These are phyloP conservation scores for Cornus controversa DNA, from an alignment of 148 eudicot genomes.

Conservation along the genomic window DNA sequence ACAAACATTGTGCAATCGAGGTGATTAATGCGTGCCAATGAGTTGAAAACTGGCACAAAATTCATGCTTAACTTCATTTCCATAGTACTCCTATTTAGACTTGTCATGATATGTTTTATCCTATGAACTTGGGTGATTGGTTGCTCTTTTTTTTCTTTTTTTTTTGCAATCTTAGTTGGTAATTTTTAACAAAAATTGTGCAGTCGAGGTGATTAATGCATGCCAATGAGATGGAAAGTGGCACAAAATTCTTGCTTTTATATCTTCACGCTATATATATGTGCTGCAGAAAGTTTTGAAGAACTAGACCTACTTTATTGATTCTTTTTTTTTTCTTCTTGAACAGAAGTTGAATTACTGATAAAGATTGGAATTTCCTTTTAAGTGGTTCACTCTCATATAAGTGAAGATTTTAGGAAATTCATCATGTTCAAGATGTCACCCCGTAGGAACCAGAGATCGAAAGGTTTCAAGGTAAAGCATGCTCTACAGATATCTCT, in stretches of 20 bases:
- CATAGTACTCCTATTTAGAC: too few species aligned
- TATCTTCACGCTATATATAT: background rate
- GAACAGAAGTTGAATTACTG: slow-evolving; percentile 1
- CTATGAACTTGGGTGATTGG: background rate
- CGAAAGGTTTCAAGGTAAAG: slow-evolving; percentile 81
- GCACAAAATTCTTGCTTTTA: background rate
- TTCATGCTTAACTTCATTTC: background rate
- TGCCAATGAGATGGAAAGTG: background rate
- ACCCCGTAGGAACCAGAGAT: slow-evolving; percentile 69
- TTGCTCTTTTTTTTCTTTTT: background rate
- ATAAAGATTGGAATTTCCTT: background rate
- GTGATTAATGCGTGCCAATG: background rate
- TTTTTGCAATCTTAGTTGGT: background rate
- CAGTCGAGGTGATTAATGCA: background rate
- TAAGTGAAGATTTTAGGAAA: background rate
- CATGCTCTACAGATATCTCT: slow-evolving; percentile 65
- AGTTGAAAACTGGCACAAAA: too few species aligned
- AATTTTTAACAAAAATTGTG: background rate
- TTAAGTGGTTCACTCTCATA: background rate
- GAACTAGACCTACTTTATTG: background rate
- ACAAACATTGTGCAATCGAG: background rate
- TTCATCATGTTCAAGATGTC: slow-evolving; percentile 68
- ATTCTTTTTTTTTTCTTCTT: background rate
- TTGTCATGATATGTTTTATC: background rate
- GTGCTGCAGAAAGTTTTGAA: background rate